Percentiles rank a stretch among this genome's conserved stretches.
These are phyloP conservation scores for Carex myosuroides DNA, from an alignment of 176 grass and related monocot genomes.

Conservation along the genomic window DNA sequence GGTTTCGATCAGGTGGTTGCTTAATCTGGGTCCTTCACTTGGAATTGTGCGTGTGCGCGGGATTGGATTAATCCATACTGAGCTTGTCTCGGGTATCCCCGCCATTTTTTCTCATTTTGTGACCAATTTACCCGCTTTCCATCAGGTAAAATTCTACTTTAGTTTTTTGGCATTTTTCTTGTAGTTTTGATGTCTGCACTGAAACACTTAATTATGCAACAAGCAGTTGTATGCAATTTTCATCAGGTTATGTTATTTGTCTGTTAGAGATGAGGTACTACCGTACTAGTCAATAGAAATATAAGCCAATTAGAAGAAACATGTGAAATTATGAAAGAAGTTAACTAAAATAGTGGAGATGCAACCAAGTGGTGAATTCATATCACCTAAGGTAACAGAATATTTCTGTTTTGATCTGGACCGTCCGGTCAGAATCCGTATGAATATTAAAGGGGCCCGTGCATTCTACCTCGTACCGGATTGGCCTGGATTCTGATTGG, in stretches of 20 bases:
- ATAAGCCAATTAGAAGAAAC: background rate
- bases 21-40: slow-evolving; percentile 69
- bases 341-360: background rate
- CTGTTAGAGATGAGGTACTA: background rate
- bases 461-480: no score
- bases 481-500: no score
- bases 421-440: no score
- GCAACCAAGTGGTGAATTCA: background rate
- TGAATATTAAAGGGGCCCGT: no score
- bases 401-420: no score
- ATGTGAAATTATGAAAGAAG: background rate
- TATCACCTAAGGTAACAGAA: no score
- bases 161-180: background rate
- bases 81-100: slow-evolving; percentile 74
- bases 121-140: slow-evolving; percentile 92
- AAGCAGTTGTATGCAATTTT: background rate
- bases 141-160: slow-evolving; percentile 55
- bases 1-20: slow-evolving; percentile 78
- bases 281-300: background rate
- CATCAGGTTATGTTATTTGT: background rate
- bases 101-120: slow-evolving; percentile 95
- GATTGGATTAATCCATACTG: slow-evolving; percentile 85
- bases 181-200: background rate
- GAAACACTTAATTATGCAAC: background rate
- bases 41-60: slow-evolving; percentile 81